phyloP scores from a whole-genome alignment of 2,329 filamentous ascomycete species.

The Orbilia blumenaviensis region DNA sequence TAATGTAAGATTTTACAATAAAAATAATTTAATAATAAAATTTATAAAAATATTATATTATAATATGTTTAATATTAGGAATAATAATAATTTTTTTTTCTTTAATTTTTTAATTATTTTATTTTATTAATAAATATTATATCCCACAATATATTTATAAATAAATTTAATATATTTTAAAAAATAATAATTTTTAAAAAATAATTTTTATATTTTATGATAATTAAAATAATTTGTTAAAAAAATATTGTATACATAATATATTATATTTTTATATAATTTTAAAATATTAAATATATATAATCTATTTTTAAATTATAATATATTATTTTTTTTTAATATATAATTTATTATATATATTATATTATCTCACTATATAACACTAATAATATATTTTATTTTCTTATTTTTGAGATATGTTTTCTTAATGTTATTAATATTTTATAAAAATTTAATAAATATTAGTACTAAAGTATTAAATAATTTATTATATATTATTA shows the following conservation, averaged over 20 bases:
- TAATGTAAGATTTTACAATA: neutral
- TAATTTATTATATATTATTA: neutral
- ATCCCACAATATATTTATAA: neutral
- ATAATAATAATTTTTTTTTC: neutral
- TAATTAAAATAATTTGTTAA: slow-evolving; percentile 2
- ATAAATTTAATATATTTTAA: neutral
- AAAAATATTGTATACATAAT: neutral
- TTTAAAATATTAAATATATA: neutral
- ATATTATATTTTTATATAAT: neutral
- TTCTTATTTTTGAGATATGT: neutral
- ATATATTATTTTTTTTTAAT: neutral
- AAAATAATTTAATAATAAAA: slow-evolving; percentile 1
- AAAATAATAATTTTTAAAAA: neutral
- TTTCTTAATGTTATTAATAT: neutral
- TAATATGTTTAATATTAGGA: neutral
- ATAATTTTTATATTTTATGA: neutral
- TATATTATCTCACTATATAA: neutral
- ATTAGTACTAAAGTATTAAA: neutral
- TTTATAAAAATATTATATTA: neutral
- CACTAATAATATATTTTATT: neutral
- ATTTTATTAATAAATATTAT: neutral
- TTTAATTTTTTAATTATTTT: neutral
- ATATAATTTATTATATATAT: neutral
- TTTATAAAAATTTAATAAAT: neutral
- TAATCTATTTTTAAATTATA: neutral